Evolutionary conservation across 345 rosid species (phyloP).

Genomic region (Brassica rapa): DNA sequence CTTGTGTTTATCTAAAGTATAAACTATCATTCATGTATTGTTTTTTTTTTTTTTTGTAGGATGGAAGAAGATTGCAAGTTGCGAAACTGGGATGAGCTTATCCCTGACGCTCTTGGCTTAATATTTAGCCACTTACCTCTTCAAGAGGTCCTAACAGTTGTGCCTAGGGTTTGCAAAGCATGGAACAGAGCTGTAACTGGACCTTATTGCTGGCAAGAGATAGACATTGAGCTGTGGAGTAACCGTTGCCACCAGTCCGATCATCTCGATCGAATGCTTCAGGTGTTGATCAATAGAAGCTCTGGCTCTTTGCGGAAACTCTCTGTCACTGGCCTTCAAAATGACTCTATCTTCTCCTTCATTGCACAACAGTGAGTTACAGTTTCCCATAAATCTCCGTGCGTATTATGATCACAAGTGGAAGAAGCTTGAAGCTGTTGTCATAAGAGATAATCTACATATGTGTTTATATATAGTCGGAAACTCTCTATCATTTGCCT

Average conservation of each 20-base stretch:
- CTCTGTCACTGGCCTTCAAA: slow-evolving; percentile 56
- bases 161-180: slow-evolving; percentile 87
- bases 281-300: slow-evolving; percentile 63
- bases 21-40: neutral
- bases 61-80: slow-evolving; percentile 61
- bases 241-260: slow-evolving; percentile 44
- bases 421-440: too few species aligned
- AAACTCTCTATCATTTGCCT: too few species aligned
- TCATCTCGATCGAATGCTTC: slow-evolving; percentile 70
- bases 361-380: slow-evolving; percentile 71
- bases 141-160: slow-evolving; percentile 65
- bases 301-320: slow-evolving; percentile 77
- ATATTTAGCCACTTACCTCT: slow-evolving; percentile 72
- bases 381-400: too few species aligned
- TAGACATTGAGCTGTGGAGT: slow-evolving; percentile 84
- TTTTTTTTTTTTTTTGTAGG: neutral
- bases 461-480: too few species aligned
- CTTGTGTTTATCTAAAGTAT: neutral
- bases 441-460: too few species aligned
- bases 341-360: slow-evolving; percentile 59
- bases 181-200: slow-evolving; percentile 79
- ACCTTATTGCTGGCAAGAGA: slow-evolving; percentile 96
- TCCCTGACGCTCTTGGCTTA: slow-evolving; percentile 85
- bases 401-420: too few species aligned
- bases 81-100: slow-evolving; percentile 75